A percentile compares a stretch with the other conserved stretches of the same genome.
phyloP scores from a whole-genome alignment of 1,284 basidiomycete species.

The Puccinia polysora region DNA sequence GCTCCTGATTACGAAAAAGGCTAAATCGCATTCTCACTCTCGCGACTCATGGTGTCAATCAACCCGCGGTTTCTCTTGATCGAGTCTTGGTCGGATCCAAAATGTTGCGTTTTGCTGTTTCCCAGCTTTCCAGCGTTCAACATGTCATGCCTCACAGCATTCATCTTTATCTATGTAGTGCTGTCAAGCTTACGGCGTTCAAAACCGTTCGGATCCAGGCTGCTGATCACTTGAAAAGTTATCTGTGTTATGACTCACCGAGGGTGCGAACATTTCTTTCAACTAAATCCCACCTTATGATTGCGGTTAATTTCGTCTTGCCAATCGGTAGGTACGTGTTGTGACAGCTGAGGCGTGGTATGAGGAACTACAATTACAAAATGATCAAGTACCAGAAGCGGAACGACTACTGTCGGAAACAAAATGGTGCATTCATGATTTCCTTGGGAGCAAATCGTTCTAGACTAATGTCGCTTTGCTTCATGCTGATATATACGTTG shows the following conservation, averaged over 20 bases:
- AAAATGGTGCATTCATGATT: slow-evolving; percentile 26
- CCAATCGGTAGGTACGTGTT: slow-evolving; percentile 19
- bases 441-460: too few relatives aligned
- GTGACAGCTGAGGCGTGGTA: slow-evolving; percentile 32
- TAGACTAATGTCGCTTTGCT: neutral
- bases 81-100: slow-evolving; percentile 28
- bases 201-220: slow-evolving; percentile 12
- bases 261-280: slow-evolving; percentile 8
- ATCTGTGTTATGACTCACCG: slow-evolving; percentile 21
- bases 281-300: neutral
- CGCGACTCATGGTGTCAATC: slow-evolving; percentile 20
- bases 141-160: too few relatives aligned
- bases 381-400: slow-evolving; percentile 26
- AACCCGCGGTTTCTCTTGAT: slow-evolving; percentile 23
- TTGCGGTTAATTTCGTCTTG: neutral
- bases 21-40: slow-evolving; percentile 7
- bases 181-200: slow-evolving; percentile 18
- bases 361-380: slow-evolving; percentile 28
- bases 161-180: slow-evolving; percentile 17
- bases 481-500: neutral
- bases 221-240: slow-evolving; percentile 1
- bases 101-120: slow-evolving; percentile 27
- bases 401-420: slow-evolving; percentile 20
- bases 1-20: neutral
- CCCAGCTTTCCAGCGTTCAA: too few relatives aligned